Evolutionary conservation across 306 rosid genomes (phyloP).

Genomic region (Inga oerstediana): DNA sequence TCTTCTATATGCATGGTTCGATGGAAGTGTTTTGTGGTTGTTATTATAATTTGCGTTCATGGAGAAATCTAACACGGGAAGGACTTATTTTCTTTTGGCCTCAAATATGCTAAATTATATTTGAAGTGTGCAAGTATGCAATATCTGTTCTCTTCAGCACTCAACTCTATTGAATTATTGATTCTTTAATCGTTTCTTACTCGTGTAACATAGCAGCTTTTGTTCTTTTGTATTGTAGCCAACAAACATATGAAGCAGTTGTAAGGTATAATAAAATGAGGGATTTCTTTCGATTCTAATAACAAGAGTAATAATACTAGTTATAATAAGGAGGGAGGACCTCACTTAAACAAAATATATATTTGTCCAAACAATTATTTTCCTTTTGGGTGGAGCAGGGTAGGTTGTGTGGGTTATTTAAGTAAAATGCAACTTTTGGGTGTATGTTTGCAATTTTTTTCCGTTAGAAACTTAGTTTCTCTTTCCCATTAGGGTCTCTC

Average conservation of each 20-base stretch:
- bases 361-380: background rate
- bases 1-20: slow-evolving; percentile 13
- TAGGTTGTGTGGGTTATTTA: background rate
- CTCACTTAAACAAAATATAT: background rate
- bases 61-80: background rate
- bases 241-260: background rate
- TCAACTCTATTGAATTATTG: background rate
- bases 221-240: background rate
- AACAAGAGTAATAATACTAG: background rate
- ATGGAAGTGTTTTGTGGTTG: slow-evolving; percentile 2
- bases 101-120: background rate
- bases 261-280: background rate
- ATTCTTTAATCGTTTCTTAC: background rate
- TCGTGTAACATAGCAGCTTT: background rate
- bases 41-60: background rate
- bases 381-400: background rate
- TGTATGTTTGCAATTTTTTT: slow-evolving; percentile 16
- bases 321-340: background rate
- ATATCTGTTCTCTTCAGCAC: background rate
- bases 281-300: background rate
- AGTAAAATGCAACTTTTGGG: slow-evolving; percentile 9
- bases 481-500: slow-evolving; percentile 41
- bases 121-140: background rate
- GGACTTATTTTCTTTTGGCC: background rate
- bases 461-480: slow-evolving; percentile 1